Conservation (phyloP, 192 early-diverging fungal species). For the Neocallimastix lanati region DNA sequence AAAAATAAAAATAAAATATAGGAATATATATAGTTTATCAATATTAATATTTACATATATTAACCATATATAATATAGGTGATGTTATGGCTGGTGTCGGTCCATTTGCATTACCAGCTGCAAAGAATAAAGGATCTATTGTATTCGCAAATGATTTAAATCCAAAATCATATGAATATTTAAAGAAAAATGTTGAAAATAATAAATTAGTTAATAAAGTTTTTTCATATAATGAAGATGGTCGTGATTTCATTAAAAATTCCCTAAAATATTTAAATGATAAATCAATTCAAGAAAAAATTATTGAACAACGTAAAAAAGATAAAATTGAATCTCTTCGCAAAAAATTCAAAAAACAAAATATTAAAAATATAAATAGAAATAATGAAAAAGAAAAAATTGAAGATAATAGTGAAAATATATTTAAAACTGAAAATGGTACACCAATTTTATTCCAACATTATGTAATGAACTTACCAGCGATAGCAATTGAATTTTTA, state of each 20-base stretch:
- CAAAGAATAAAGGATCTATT: conserved; percentile 42
- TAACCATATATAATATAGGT: not conserved
- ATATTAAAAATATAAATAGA: not conserved
- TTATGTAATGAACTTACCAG: conserved; percentile 97
- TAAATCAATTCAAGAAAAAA: not conserved
- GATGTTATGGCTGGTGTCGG: not conserved
- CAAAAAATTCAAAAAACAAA: conserved; percentile 8
- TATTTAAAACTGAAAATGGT: conserved; percentile 3
- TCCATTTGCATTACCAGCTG: not conserved
- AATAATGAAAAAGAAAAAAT: conserved; percentile 5
- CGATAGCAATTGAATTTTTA: conserved; percentile 87
- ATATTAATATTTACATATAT: too few relatives aligned
- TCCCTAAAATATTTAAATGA: not conserved
- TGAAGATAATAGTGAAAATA: conserved; percentile 1
- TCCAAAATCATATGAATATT: conserved; percentile 63
- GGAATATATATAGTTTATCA: too few relatives aligned
- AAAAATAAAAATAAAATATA: too few relatives aligned
- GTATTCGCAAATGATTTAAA: conserved; percentile 98
- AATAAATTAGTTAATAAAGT: conserved; percentile 52
- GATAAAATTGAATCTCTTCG: not conserved
- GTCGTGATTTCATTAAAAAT: not conserved
- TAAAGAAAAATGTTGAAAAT: conserved; percentile 56
- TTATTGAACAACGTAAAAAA: not conserved
- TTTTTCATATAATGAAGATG: not conserved
- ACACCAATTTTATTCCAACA: conserved; percentile 54